Conservation (phyloP, 2,329 filamentous ascomycete species). For the Hymenotorrendiella dingleyae region DNA sequence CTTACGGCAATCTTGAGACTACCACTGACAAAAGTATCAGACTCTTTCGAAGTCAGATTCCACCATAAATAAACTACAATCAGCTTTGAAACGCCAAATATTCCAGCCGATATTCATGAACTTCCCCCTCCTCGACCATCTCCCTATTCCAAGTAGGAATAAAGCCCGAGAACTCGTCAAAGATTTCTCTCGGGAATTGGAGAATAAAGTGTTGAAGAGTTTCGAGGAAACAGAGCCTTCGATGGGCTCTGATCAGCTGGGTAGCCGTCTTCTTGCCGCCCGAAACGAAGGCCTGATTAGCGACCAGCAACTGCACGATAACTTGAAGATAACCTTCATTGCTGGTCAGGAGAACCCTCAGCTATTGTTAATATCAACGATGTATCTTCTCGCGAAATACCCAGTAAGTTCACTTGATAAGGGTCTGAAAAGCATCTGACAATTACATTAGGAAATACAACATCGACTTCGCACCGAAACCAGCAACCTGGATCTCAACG, state of each 20-base stretch:
- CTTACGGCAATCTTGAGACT: background rate
- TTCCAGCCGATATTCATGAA: constrained; percentile 5
- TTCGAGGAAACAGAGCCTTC: background rate
- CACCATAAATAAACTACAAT: constrained; percentile 1
- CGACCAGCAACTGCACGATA: constrained; percentile 4
- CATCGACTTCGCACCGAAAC: background rate
- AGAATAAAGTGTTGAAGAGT: background rate
- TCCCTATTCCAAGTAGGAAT: constrained; percentile 2
- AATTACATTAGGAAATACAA: constrained; percentile 1
- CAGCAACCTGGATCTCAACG: background rate
- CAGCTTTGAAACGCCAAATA: constrained; percentile 2
- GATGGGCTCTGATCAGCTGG: constrained; percentile 1
- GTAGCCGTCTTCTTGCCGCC: constrained; percentile 4
- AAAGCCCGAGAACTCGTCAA: constrained; percentile 2
- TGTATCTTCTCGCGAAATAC: constrained; percentile 6
- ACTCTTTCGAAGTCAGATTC: constrained; percentile 1
- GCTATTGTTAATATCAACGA: constrained; percentile 3
- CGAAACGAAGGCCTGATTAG: constrained; percentile 4
- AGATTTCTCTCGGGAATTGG: constrained; percentile 2
- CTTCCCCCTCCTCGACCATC: constrained; percentile 5
- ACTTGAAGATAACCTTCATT: constrained; percentile 4
- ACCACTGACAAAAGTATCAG: background rate
- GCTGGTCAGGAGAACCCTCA: constrained; percentile 7
- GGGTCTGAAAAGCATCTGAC: background rate
- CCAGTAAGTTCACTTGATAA: no score